These are phyloP conservation scores for Aspergillus olivimuriae DNA, from an alignment of 495 filamentous ascomycete genomes.

Conservation along the genomic window DNA sequence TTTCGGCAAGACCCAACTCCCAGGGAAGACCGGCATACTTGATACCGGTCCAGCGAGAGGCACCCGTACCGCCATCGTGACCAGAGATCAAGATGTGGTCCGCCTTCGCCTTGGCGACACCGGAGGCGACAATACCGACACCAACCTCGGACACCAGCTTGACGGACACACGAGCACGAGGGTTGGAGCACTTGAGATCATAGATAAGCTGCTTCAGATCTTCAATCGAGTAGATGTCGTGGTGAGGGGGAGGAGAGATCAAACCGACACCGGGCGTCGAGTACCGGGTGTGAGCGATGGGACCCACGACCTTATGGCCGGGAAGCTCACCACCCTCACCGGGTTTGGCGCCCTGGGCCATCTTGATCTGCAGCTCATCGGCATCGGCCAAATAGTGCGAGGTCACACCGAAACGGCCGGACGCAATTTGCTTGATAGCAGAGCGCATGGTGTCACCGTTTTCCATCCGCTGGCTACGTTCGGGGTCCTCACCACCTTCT, in stretches of 20 bases:
- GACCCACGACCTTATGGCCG: conserved; percentile 95
- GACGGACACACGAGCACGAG: conserved; percentile 90
- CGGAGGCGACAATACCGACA: conserved; percentile 96
- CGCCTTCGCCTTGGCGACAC: conserved; percentile 97
- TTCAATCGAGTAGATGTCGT: conserved; percentile 99
- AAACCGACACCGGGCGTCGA: conserved; percentile 98
- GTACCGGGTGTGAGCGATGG: conserved; percentile 93
- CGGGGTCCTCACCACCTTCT: conserved; percentile 95
- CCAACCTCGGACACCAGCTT: conserved; percentile 98
- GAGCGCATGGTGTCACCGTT: conserved; percentile 99
- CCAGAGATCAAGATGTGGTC: conserved; percentile 98
- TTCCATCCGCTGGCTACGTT: conserved; percentile 77
- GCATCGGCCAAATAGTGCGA: conserved; percentile 98
- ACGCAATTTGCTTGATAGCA: conserved; percentile 97
- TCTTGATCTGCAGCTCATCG: conserved; percentile 99
- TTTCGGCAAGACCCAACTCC: conserved; percentile 97
- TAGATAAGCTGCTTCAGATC: conserved; percentile 99
- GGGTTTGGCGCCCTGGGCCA: conserved; percentile 98
- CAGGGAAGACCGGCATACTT: conserved; percentile 98
- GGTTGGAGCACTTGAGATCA: conserved; percentile 96
- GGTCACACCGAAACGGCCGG: conserved; percentile 96
- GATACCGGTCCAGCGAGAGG: conserved; percentile 98
- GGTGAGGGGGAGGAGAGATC: conserved; percentile 97
- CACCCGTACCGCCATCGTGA: conserved; percentile 96
- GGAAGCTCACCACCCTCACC: conserved; percentile 98